Evolutionary conservation across 164 flowering plant genomes (phyloP).

Genomic region (Saururus chinensis): DNA sequence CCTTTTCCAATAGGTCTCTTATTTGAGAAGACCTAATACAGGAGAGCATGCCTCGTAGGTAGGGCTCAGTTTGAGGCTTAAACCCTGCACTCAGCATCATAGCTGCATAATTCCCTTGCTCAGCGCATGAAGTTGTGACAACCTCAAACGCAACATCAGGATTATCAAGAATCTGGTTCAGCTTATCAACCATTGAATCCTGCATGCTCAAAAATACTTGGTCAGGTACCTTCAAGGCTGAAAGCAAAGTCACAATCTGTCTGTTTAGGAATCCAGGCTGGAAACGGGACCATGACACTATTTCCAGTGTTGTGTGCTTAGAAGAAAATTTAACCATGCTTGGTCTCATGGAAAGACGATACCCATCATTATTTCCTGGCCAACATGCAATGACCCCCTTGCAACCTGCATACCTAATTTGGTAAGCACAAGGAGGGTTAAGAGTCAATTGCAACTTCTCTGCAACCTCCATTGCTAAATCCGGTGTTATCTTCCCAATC

Average conservation of each 20-base stretch:
- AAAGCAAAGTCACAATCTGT: conserved; percentile 76
- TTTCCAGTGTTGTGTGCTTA: conserved; percentile 57
- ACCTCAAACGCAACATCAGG: conserved; percentile 77
- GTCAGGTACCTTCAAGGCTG: conserved; percentile 58
- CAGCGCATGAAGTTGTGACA: conserved; percentile 69
- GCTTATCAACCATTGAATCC: conserved; percentile 51
- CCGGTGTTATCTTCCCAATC: conserved; percentile 71
- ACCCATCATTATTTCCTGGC: conserved; percentile 49
- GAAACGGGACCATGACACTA: conserved; percentile 85
- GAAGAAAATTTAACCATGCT: conserved; percentile 87
- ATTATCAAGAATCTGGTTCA: conserved; percentile 48
- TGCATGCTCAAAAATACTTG: conserved; percentile 71
- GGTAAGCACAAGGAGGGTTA: conserved; percentile 73
- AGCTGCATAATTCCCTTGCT: conserved; percentile 70
- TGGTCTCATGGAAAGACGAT: conserved; percentile 49
- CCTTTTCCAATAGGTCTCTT: conserved; percentile 58
- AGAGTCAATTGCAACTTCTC: conserved; percentile 44
- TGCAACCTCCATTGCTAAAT: conserved; percentile 74
- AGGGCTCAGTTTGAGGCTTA: conserved; percentile 67
- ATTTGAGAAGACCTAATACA: conserved; percentile 79
- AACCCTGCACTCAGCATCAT: conserved; percentile 94
- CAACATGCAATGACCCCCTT: conserved; percentile 92
- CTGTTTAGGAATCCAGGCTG: conserved; percentile 93
- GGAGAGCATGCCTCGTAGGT: conserved; percentile 68
- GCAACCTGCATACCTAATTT: conserved; percentile 87